phyloP scores from a whole-genome alignment of 2,329 filamentous ascomycete species.

The Hypocreales sp. region DNA sequence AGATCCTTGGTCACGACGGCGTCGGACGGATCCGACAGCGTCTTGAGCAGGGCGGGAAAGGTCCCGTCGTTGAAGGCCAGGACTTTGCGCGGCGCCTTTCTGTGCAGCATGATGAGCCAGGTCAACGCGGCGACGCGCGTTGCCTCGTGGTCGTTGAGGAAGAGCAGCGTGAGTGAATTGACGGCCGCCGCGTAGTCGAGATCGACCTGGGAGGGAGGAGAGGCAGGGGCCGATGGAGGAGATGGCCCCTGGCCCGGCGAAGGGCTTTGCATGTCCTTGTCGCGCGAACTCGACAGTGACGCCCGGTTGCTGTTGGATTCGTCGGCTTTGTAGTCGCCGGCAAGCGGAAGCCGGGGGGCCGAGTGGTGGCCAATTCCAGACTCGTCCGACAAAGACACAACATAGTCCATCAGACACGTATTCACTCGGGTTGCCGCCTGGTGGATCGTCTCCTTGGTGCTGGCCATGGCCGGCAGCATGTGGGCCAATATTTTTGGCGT shows the following conservation, averaged over 20 bases:
- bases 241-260: constrained; percentile 33
- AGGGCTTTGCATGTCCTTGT: constrained; percentile 35
- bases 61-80: constrained; percentile 94
- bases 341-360: constrained; percentile 25
- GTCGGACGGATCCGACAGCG: constrained; percentile 86
- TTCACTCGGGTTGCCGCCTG: constrained; percentile 84
- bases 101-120: constrained; percentile 96
- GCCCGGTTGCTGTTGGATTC: constrained; percentile 31
- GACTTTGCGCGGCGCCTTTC: constrained; percentile 85
- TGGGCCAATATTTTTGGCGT: constrained; percentile 85
- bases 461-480: constrained; percentile 86
- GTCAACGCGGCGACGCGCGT: constrained; percentile 86
- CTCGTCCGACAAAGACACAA: constrained; percentile 77
- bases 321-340: constrained; percentile 28
- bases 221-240: constrained; percentile 25
- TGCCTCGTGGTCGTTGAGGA: constrained; percentile 91
- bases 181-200: constrained; percentile 95
- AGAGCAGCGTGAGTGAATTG: constrained; percentile 80
- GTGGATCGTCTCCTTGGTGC: constrained; percentile 76
- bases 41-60: constrained; percentile 91
- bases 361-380: constrained; percentile 16
- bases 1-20: constrained; percentile 91
- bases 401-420: constrained; percentile 80
- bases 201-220: constrained; percentile 44
- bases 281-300: constrained; percentile 36